Evolutionary conservation across 805 yeast species (phyloP).

Genomic region (Candida morakotiae): DNA sequence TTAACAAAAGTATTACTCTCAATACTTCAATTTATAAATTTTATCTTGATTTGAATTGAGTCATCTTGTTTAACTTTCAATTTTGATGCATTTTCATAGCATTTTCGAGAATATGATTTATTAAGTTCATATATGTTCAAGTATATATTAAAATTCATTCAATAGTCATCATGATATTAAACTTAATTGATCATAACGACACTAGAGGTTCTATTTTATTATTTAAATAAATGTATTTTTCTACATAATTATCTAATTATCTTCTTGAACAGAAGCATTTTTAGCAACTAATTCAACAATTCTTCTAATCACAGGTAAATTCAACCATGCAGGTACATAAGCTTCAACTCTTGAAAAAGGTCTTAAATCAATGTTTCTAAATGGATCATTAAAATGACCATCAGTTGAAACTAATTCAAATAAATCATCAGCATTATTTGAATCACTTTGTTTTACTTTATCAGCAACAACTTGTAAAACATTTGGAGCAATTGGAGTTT

Average conservation of each 20-base stretch:
- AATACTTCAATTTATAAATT: too few species aligned
- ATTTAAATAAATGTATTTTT: background rate
- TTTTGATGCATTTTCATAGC: too few species aligned
- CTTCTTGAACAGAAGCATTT: constrained; percentile 70
- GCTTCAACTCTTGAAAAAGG: constrained; percentile 82
- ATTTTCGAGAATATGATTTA: too few species aligned
- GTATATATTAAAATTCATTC: too few species aligned
- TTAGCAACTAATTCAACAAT: constrained; percentile 84
- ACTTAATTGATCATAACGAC: too few species aligned
- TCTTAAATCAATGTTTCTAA: constrained; percentile 66
- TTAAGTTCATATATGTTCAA: too few species aligned
- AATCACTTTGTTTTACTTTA: constrained; percentile 58
- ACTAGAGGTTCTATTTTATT: too few species aligned
- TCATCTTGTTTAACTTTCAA: too few species aligned
- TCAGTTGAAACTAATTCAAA: constrained; percentile 66
- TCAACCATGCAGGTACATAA: constrained; percentile 92
- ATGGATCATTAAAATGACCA: constrained; percentile 81
- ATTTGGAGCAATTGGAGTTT: constrained; percentile 81
- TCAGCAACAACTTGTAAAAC: constrained; percentile 80
- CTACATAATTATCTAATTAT: constrained; percentile 6
- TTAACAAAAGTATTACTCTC: too few species aligned
- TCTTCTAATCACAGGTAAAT: constrained; percentile 82
- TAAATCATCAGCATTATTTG: constrained; percentile 54
- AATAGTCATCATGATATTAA: too few species aligned
- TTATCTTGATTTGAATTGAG: too few species aligned